These are phyloP conservation scores for Phaeolepiota aurea DNA, from an alignment of 768 basidiomycete species.

Conservation along the genomic window DNA sequence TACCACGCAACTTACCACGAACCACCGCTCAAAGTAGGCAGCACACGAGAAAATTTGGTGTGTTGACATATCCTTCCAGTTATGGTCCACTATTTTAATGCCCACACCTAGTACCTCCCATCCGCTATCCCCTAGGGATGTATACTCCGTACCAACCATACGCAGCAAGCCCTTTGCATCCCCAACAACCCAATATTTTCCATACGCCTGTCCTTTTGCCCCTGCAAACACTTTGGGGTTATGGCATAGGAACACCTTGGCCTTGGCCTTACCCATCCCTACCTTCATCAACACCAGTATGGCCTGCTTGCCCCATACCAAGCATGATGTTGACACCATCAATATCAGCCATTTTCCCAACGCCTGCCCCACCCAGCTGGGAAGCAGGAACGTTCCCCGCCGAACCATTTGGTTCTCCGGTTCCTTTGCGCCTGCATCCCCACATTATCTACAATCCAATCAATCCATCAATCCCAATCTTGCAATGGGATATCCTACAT, in stretches of 20 bases:
- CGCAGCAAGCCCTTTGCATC: neutral
- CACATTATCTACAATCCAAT: conserved; percentile 28
- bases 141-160: neutral
- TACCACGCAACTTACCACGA: too few species aligned
- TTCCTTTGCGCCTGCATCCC: conserved; percentile 14
- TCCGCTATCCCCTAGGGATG: neutral
- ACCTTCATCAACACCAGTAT: neutral
- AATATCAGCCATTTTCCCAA: neutral
- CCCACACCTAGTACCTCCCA: neutral
- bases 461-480: conserved; percentile 22
- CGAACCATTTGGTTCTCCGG: conserved; percentile 5
- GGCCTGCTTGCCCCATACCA: neutral
- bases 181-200: neutral
- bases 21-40: too few species aligned
- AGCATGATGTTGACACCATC: neutral
- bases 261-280: too few species aligned
- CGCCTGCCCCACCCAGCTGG: neutral
- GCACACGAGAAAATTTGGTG: too few species aligned
- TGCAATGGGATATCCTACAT: conserved; percentile 36
- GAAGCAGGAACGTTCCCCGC: conserved; percentile 5
- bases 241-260: too few species aligned
- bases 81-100: too few species aligned
- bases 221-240: neutral
- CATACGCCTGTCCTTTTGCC: neutral
- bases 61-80: too few species aligned